Conservation (phyloP, 2,329 filamentous ascomycete genomes). For the Colletotrichum tabaci region DNA sequence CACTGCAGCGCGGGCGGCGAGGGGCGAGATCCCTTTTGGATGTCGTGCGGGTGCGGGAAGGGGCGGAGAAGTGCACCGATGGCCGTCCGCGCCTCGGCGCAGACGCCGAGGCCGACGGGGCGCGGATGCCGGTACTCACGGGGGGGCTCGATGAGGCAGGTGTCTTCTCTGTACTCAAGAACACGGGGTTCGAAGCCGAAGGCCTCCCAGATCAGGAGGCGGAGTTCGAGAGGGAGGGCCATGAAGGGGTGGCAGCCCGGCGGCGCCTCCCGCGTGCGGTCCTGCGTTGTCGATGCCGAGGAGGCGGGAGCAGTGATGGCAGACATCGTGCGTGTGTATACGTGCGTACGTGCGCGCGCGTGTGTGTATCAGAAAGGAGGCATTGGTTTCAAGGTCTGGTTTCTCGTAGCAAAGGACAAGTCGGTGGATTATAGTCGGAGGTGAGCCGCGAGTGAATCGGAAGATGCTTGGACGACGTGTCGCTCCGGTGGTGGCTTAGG, state of each 20-base stretch:
- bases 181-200: conserved; percentile 20
- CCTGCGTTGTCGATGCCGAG: not conserved
- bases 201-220: conserved; percentile 34
- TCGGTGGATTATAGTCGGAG: no score
- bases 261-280: not conserved
- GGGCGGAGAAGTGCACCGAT: conserved; percentile 15
- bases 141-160: conserved; percentile 23
- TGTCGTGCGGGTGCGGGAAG: conserved; percentile 29
- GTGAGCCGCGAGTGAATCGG: not conserved
- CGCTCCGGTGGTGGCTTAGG: not conserved
- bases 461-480: no score
- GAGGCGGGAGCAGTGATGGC: not conserved
- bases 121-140: conserved; percentile 34
- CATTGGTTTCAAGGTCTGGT: not conserved
- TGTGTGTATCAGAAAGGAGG: not conserved
- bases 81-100: conserved; percentile 28
- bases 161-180: conserved; percentile 36
- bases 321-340: conserved; percentile 2
- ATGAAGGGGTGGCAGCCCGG: conserved; percentile 22
- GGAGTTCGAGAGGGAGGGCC: conserved; percentile 34
- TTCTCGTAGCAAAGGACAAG: no score
- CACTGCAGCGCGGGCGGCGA: not conserved
- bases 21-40: conserved; percentile 21
- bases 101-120: conserved; percentile 17
- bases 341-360: not conserved